These are phyloP conservation scores for Gossypium schwendimanii DNA, from an alignment of 441 rosid genomes.

Conservation along the genomic window DNA sequence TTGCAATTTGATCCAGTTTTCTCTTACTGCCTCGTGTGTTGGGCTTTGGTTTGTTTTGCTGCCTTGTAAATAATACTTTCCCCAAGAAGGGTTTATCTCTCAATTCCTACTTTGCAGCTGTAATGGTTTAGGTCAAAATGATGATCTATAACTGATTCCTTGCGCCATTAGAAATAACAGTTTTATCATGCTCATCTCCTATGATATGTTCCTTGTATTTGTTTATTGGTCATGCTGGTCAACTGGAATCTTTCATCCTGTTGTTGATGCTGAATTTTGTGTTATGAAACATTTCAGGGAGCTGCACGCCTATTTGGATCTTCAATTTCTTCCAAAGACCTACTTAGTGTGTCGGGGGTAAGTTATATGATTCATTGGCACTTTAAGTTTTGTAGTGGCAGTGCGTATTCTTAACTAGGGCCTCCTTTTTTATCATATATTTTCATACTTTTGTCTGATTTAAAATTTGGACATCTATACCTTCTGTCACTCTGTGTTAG, in stretches of 20 bases:
- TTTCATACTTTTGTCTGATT: not conserved
- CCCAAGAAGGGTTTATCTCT: not conserved
- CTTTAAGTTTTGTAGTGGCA: not conserved
- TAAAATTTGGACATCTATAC: not conserved
- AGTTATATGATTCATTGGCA: conserved; percentile 23
- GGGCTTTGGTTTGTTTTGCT: not conserved
- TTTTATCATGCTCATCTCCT: not conserved
- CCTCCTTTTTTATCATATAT: not conserved
- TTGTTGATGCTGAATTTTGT: not conserved
- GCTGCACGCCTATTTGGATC: conserved; percentile 92
- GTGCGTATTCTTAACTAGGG: too few relatives aligned
- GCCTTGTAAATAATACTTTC: not conserved
- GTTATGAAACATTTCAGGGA: conserved; percentile 54
- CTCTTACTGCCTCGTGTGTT: not conserved
- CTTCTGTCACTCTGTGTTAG: not conserved
- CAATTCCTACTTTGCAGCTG: not conserved
- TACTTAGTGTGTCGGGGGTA: conserved; percentile 83
- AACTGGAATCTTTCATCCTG: conserved; percentile 4
- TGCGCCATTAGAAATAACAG: not conserved
- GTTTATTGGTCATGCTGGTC: not conserved
- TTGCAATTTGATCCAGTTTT: not conserved
- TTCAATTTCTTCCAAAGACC: conserved; percentile 67
- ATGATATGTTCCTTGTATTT: not conserved
- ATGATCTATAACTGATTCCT: not conserved
- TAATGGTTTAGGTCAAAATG: not conserved